Conservation (phyloP, 768 basidiomycete genomes). For the Phylloporus sp. region DNA sequence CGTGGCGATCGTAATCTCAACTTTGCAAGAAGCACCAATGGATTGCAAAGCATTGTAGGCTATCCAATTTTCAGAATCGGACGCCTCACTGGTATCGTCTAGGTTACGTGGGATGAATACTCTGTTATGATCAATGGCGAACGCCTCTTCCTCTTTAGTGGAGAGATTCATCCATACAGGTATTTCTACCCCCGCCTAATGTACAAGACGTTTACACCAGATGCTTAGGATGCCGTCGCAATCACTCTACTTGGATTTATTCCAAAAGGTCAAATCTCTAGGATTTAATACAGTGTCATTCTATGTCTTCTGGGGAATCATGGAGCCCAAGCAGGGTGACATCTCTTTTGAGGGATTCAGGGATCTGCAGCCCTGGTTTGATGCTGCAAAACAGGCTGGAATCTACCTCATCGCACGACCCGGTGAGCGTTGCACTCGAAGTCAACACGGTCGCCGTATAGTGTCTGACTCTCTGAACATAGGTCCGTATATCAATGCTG, state of each 20-base stretch:
- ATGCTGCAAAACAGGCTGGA: conserved; percentile 26
- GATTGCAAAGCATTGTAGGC: conserved; percentile 17
- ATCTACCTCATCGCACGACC: conserved; percentile 27
- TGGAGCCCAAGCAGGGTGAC: conserved; percentile 40
- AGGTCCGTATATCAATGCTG: conserved; percentile 29
- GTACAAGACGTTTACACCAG: background rate
- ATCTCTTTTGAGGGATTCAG: conserved; percentile 50
- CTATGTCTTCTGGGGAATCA: conserved; percentile 53
- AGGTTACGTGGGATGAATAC: conserved; percentile 56
- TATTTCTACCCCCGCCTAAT: background rate
- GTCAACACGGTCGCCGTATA: background rate
- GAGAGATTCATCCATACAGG: conserved; percentile 61
- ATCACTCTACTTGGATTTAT: conserved; percentile 40
- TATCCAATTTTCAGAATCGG: background rate
- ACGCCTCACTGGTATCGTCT: too few relatives aligned
- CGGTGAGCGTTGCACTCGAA: conserved; percentile 8
- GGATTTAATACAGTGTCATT: conserved; percentile 41
- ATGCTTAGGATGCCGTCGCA: conserved; percentile 34
- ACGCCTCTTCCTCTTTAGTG: conserved; percentile 53
- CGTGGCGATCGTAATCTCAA: conserved; percentile 9
- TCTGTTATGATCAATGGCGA: conserved; percentile 56
- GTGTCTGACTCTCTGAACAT: background rate
- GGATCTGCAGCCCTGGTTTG: conserved; percentile 27
- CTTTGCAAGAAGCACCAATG: conserved; percentile 14
- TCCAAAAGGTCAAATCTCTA: conserved; percentile 55